Evolutionary conservation across 164 flowering plant species (phyloP).

Genomic region (Annona cherimola): DNA sequence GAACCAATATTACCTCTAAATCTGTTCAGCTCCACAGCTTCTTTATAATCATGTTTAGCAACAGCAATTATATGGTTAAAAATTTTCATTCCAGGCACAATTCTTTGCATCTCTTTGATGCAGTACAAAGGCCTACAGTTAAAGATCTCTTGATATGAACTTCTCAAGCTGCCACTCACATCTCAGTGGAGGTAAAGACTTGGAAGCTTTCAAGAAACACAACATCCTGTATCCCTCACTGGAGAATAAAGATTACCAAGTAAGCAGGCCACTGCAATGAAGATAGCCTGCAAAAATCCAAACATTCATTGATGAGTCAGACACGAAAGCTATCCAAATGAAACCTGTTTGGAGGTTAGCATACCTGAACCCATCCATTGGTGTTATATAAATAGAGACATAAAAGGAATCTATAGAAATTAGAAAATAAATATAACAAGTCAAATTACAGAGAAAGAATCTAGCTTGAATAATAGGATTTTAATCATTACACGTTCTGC

Average conservation of each 20-base stretch:
- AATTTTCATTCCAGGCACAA: slow-evolving; percentile 23
- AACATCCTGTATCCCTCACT: background rate
- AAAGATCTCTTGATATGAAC: background rate
- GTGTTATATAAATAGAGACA: too few relatives aligned
- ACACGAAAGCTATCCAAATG: background rate
- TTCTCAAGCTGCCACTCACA: background rate
- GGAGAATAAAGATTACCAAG: background rate
- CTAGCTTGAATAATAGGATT: too few relatives aligned
- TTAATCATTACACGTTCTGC: too few relatives aligned
- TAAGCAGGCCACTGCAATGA: background rate
- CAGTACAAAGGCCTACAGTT: background rate
- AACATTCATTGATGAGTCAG: background rate
- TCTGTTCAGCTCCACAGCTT: slow-evolving; percentile 5
- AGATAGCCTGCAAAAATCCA: background rate
- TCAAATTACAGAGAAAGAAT: too few relatives aligned
- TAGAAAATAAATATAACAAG: too few relatives aligned
- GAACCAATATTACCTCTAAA: slow-evolving; percentile 26
- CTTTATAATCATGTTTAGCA: slow-evolving; percentile 10
- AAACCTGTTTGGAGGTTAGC: background rate
- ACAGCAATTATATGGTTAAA: slow-evolving; percentile 25
- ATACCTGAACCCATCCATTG: background rate
- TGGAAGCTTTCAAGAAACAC: background rate
- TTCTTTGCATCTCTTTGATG: background rate
- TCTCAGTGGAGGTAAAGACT: background rate
- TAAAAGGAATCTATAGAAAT: too few relatives aligned